A percentile compares a stretch with the other conserved stretches of the same genome.
Conservation (phyloP, 2,329 filamentous ascomycete species). For the Talaromyces rugulosus region DNA sequence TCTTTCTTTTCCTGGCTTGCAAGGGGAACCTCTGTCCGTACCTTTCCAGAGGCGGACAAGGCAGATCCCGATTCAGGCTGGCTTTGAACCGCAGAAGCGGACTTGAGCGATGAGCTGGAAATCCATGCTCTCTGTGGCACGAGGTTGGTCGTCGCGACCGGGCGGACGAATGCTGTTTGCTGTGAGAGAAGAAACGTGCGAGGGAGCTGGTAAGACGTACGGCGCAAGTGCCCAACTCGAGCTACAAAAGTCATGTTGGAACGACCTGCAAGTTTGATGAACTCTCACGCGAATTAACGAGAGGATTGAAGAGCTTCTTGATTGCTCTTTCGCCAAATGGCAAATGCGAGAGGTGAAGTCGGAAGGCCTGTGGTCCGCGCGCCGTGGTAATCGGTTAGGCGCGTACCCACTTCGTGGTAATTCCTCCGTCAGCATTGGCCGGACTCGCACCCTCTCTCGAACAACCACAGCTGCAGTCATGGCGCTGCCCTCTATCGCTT, state of each 20-base stretch:
- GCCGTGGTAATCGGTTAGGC: not conserved
- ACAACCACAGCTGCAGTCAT: constrained; percentile 24
- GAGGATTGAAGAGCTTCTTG: not conserved
- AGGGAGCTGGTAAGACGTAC: constrained; percentile 11
- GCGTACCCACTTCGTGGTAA: not conserved
- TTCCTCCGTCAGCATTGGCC: not conserved
- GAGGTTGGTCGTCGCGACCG: constrained; percentile 28
- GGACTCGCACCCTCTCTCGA: not conserved
- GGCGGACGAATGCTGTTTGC: constrained; percentile 23
- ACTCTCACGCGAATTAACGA: not conserved
- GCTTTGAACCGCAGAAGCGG: constrained; percentile 39
- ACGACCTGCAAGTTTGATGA: not conserved
- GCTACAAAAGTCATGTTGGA: constrained; percentile 9
- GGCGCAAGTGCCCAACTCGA: constrained; percentile 13
- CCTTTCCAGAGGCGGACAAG: constrained; percentile 41
- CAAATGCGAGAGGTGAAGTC: not conserved
- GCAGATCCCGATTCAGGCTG: constrained; percentile 28
- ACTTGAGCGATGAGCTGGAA: constrained; percentile 40
- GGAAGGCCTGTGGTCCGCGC: not conserved
- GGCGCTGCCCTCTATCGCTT: constrained; percentile 73
- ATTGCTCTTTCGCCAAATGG: not conserved
- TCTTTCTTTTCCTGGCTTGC: constrained; percentile 48
- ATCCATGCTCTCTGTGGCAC: constrained; percentile 34
- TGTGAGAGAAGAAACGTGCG: constrained; percentile 18
- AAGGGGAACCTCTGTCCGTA: constrained; percentile 45